Base-by-base conservation (phyloP, 2,329 filamentous ascomycete genomes). In the Cercospora zeae-maydis region DNA sequence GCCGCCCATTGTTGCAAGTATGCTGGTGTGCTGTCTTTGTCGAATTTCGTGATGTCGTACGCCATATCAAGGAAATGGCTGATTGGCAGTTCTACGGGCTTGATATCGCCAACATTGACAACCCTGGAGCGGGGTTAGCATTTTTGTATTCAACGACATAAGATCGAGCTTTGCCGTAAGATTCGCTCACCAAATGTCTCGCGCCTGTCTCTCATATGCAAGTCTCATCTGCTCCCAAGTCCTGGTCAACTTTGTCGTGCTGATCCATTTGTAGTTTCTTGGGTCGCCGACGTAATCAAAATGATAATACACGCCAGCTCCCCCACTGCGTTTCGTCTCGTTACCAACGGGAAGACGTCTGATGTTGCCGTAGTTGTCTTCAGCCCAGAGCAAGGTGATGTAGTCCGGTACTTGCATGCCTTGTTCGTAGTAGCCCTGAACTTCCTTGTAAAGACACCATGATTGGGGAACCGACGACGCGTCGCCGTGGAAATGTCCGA, bases 371-470 rank as follows among this genome's bases (percentile, higher is more conserved):
- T 65, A 71, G 49, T 71, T 90, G 75, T 90, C 88, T 71, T 90
- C 88, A 0, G 86, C 81, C 83, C 86, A 90, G 4, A 90, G 79
- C 24, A 90, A 78, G 1, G 86, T 90, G 30, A 90, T 83, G 69
- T 88, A 83, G 37, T 90, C 87, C 0, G 87, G 75, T 73, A 89
- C 82, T 1, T 78, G 76, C 71, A 90, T 80, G 1, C 88, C 88
- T 14, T 83, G 79, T 62, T 88, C 84, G 62, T 87, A 85, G 72
- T 91, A 90, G 6, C 84, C 83, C 75, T 88, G 86, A 1, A 91
- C 87, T 72, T 91, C 88, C 72, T 90, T 90, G 76, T 91, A 91
- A 5, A 53, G 49, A 9, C 49, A 89, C 87, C 88, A 90, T 76
- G 87, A 82, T 74, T 90, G 88, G 5, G 88, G 87, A 0, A 88